A percentile compares a stretch with the other conserved stretches of the same genome.
These are phyloP conservation scores for Deinandra increscens DNA, from an alignment of 129 eudicot species.

Conservation along the genomic window DNA sequence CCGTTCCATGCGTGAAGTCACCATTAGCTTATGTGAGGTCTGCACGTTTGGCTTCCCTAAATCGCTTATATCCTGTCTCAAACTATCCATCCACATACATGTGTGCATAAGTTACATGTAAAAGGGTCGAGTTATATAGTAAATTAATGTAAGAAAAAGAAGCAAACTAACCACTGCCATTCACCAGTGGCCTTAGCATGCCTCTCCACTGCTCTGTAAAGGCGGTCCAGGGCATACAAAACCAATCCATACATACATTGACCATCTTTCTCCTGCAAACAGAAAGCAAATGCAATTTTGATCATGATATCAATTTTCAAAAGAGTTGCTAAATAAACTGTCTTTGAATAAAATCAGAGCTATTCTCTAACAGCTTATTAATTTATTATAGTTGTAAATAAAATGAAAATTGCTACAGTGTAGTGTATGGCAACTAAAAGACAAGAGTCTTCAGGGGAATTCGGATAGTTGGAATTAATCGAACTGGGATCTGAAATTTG, in stretches of 20 bases:
- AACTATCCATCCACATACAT: constrained; percentile 43
- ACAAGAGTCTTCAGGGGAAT: too few species aligned
- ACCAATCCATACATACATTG: constrained; percentile 78
- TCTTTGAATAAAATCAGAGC: neutral
- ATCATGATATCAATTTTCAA: constrained; percentile 4
- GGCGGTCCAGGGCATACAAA: constrained; percentile 71
- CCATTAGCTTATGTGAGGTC: constrained; percentile 58
- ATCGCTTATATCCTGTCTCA: constrained; percentile 77
- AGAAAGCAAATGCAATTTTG: constrained; percentile 1
- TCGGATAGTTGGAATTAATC: too few species aligned
- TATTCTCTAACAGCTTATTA: neutral
- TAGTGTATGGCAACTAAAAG: too few species aligned
- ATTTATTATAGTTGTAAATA: too few species aligned
- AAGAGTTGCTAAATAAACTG: neutral
- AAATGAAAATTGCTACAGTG: too few species aligned
- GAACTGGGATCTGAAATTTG: too few species aligned
- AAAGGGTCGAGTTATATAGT: neutral
- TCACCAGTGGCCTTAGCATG: constrained; percentile 91
- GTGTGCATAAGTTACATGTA: constrained; percentile 13
- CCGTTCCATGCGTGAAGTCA: constrained; percentile 68
- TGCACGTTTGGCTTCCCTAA: constrained; percentile 71
- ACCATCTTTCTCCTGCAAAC: constrained; percentile 77
- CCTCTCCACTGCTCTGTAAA: constrained; percentile 81
- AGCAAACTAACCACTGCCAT: constrained; percentile 75
- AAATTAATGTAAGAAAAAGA: neutral